phyloP scores from a whole-genome alignment of 139 green algal genomes.

The Micromonas commoda region DNA sequence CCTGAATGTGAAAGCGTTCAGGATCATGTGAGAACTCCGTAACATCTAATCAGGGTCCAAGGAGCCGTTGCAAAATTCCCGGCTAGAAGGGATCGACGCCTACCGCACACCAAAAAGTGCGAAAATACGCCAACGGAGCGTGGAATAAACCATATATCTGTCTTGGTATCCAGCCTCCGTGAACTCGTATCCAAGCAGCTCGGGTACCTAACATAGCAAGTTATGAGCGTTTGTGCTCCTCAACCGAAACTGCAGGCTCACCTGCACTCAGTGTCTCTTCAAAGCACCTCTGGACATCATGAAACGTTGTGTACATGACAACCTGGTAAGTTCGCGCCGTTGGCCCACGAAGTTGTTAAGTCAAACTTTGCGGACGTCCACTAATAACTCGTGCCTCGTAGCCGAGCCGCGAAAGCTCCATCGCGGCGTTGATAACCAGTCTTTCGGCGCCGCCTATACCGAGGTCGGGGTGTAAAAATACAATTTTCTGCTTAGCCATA shows the following conservation, averaged over 20 bases:
- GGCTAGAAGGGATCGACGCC: not conserved
- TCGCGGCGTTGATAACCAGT: slow-evolving; percentile 88
- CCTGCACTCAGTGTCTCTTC: slow-evolving; percentile 28
- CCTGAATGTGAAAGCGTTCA: not conserved
- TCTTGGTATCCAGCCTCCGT: not conserved
- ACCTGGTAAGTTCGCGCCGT: slow-evolving; percentile 34
- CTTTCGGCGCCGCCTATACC: slow-evolving; percentile 74
- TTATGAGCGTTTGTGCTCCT: not conserved
- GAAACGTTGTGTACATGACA: slow-evolving; percentile 79
- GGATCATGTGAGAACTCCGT: not conserved
- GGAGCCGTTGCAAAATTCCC: not conserved
- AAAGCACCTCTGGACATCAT: slow-evolving; percentile 80
- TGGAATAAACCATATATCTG: slow-evolving; percentile 11
- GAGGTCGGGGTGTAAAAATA: slow-evolving; percentile 2
- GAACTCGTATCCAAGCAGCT: not conserved
- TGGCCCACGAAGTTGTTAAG: not conserved
- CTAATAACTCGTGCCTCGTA: slow-evolving; percentile 47
- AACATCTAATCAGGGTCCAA: not conserved
- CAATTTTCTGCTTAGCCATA: no score
- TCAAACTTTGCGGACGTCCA: no score
- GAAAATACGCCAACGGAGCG: not conserved
- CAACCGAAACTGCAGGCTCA: not conserved
- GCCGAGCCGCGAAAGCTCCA: slow-evolving; percentile 62
- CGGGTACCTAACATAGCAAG: not conserved
- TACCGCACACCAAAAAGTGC: not conserved